These are phyloP conservation scores for Graphilbum sp. DNA, from an alignment of 2,329 filamentous ascomycete genomes.

Conservation along the genomic window DNA sequence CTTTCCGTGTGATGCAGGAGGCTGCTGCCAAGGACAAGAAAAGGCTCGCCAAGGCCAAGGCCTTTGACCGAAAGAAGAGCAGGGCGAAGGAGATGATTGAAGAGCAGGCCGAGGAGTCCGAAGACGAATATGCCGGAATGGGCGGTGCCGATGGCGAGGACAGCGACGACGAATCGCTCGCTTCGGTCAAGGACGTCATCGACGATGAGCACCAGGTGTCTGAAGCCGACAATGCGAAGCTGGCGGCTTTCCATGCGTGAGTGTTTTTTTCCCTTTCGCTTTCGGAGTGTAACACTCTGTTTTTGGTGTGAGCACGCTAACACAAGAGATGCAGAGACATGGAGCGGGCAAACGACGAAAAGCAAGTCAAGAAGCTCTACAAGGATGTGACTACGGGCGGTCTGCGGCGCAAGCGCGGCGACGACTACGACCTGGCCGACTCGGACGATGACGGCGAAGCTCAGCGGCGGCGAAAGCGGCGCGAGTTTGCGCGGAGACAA, in stretches of 20 bases:
- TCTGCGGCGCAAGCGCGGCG: constrained; percentile 67
- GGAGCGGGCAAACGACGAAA: constrained; percentile 66
- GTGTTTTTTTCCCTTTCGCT: constrained; percentile 21
- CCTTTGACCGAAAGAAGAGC: constrained; percentile 69
- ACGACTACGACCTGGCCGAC: constrained; percentile 75
- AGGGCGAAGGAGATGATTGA: constrained; percentile 76
- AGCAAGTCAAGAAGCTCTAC: constrained; percentile 78
- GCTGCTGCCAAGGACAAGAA: constrained; percentile 13
- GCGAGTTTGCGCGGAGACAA: constrained; percentile 82
- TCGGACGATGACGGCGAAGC: constrained; percentile 77
- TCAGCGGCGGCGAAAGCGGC: constrained; percentile 62
- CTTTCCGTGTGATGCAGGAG: constrained; percentile 18
- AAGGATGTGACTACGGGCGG: constrained; percentile 83
- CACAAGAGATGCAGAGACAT: constrained; percentile 51
- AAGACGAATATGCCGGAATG: constrained; percentile 92
- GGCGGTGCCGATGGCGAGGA: constrained; percentile 84
- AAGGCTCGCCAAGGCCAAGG: constrained; percentile 19
- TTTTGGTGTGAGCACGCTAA: too few species aligned
- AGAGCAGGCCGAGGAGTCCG: constrained; percentile 91
- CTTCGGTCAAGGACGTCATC: constrained; percentile 70
- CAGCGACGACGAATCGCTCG: constrained; percentile 56
- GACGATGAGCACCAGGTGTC: constrained; percentile 64
- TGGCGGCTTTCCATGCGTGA: constrained; percentile 82
- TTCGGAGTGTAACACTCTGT: neutral
- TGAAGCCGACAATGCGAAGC: constrained; percentile 59